Conservation (phyloP, 345 rosid genomes). For the Gossypium stocksii region DNA sequence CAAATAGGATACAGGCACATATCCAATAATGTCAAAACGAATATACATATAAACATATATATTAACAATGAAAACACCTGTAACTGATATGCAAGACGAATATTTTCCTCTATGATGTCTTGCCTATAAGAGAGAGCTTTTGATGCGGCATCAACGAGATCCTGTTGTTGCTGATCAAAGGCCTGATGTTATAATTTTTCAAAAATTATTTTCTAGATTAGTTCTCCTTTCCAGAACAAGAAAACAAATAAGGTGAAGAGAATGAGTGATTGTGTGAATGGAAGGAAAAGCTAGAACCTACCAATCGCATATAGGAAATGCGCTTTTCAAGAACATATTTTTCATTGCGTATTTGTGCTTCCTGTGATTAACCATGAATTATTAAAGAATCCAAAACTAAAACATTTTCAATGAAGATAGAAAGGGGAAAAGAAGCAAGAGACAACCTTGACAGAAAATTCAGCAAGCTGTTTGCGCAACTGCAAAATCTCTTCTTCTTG, state of each 20-base stretch:
- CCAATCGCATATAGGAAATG: slow-evolving; percentile 90
- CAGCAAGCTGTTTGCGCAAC: slow-evolving; percentile 72
- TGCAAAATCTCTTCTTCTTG: slow-evolving; percentile 83
- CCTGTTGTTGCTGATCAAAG: slow-evolving; percentile 98
- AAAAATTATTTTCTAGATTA: slow-evolving; percentile 11
- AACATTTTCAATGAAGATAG: slow-evolving; percentile 5
- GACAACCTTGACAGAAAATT: slow-evolving; percentile 76
- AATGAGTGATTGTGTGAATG: background rate
- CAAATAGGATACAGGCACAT: background rate
- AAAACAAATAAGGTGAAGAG: slow-evolving; percentile 7
- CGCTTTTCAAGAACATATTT: slow-evolving; percentile 80
- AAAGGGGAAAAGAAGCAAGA: slow-evolving; percentile 14
- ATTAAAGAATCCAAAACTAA: slow-evolving; percentile 22
- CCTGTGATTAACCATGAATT: slow-evolving; percentile 41
- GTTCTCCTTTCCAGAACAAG: background rate
- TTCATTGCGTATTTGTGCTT: slow-evolving; percentile 81
- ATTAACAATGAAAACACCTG: slow-evolving; percentile 43
- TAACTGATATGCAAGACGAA: slow-evolving; percentile 79
- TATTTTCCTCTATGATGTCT: slow-evolving; percentile 94
- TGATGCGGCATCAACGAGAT: slow-evolving; percentile 96
- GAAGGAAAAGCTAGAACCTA: slow-evolving; percentile 26
- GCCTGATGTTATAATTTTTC: slow-evolving; percentile 48
- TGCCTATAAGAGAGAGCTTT: slow-evolving; percentile 95
- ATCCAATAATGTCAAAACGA: background rate
- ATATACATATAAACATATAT: background rate